phyloP scores from a whole-genome alignment of 345 rosid genomes.

The Salix viminalis region DNA sequence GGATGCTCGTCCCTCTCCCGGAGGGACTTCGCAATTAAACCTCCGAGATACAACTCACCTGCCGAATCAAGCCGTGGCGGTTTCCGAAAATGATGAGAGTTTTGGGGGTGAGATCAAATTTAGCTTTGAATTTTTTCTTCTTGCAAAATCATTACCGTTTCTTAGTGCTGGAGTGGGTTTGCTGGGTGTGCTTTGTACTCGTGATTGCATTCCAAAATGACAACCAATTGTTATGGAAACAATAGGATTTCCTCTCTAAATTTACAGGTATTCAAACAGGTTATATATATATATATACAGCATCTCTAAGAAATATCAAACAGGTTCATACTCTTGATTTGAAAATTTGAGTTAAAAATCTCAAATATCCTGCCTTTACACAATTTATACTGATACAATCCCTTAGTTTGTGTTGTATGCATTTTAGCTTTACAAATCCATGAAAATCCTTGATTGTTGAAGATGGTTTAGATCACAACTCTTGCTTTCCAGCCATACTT shows the following conservation, averaged over 20 bases:
- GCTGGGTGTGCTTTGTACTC: background rate
- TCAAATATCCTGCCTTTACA: too few relatives aligned
- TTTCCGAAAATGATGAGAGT: conserved; percentile 1
- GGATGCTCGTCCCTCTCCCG: background rate
- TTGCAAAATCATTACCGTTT: background rate
- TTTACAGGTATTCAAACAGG: too few relatives aligned
- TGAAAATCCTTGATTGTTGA: background rate
- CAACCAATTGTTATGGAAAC: background rate
- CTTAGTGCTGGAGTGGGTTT: background rate
- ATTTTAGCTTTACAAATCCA: background rate
- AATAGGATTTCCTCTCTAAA: too few relatives aligned
- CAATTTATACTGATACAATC: background rate
- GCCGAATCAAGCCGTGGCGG: conserved; percentile 2
- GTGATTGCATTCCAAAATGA: background rate
- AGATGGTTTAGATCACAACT: too few relatives aligned
- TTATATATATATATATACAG: too few relatives aligned
- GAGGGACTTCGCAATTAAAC: background rate
- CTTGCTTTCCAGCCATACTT: background rate
- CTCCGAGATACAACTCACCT: conserved; percentile 3
- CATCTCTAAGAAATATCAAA: too few relatives aligned
- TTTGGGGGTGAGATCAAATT: conserved; percentile 5
- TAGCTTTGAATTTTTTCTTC: background rate
- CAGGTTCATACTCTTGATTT: background rate
- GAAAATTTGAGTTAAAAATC: background rate
- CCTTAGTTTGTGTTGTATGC: background rate